Percentiles rank a stretch among this genome's conserved stretches.
phyloP scores from a whole-genome alignment of 495 filamentous ascomycete species.

The Hyaloscypha hepaticicola region DNA sequence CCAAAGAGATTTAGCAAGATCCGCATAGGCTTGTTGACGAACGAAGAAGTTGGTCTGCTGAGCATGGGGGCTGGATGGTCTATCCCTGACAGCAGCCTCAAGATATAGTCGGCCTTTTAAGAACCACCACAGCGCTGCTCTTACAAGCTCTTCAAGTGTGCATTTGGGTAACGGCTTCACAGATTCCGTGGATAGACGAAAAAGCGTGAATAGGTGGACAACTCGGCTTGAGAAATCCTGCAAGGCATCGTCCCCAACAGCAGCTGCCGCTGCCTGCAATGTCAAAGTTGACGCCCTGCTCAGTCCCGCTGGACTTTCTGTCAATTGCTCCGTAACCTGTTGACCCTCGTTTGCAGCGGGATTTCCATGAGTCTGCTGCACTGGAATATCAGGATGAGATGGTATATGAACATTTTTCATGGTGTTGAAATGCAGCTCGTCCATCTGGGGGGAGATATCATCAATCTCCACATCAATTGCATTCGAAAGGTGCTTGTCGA shows the following conservation, averaged over 20 bases:
- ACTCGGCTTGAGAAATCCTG: conserved; percentile 65
- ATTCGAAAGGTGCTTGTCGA: conserved; percentile 31
- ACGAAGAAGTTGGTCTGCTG: conserved; percentile 41
- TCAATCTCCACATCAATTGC: not conserved
- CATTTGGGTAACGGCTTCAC: conserved; percentile 60
- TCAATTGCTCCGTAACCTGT: not conserved
- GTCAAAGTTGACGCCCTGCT: conserved; percentile 12
- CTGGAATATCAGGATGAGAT: not conserved
- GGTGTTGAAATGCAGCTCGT: conserved; percentile 26
- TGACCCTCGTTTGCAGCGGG: not conserved
- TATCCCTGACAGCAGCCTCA: conserved; percentile 64
- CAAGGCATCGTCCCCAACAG: conserved; percentile 62
- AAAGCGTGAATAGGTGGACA: conserved; percentile 63
- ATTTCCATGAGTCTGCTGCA: not conserved
- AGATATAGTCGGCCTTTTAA: conserved; percentile 69
- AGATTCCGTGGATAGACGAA: conserved; percentile 68
- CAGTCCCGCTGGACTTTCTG: conserved; percentile 14
- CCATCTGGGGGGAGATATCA: conserved; percentile 15
- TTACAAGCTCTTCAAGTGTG: conserved; percentile 61
- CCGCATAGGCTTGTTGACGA: conserved; percentile 68
- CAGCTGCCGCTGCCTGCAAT: conserved; percentile 24
- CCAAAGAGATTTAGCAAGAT: conserved; percentile 84
- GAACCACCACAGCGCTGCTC: conserved; percentile 85
- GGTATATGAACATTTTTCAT: conserved; percentile 21
- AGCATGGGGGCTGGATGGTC: conserved; percentile 45